Base-by-base conservation (phyloP, 495 filamentous ascomycete species). In the Talaromyces wortmannii region DNA sequence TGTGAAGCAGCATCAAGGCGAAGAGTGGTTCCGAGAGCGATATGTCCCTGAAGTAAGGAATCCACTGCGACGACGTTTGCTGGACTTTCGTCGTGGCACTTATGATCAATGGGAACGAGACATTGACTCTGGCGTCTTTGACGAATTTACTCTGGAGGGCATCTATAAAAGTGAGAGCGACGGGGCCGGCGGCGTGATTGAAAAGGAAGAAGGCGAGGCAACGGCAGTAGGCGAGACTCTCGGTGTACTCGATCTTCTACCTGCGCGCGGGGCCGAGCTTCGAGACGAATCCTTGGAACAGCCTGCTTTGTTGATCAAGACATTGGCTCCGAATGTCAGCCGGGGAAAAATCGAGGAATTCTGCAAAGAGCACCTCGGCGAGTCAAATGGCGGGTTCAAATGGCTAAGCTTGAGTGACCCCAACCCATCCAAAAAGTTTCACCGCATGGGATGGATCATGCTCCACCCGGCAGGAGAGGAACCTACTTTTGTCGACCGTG, bases 361-460 rank as follows among this genome's bases (percentile, higher is more conserved):
- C 57, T 95, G 90, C 72, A 91, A 89, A 62, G 91, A 95, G 68
- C 89, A 96, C 68, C 79, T 95, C 0, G 88, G 91, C 23, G 89
- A 95, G 59, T 81, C 81, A 18, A 84, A 91, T 57, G 90, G 92
- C 53, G 91, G 92, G 0, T 92, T 88, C 74, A 92, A 89, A 64
- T 95, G 88, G 85, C 77, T 95, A 7, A 96, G 91, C 53, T 78
- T 97, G 44, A 96, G 91, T 64, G 94, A 99, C 65, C 94, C 94
- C 0, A 99, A 97, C 63, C 92, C 95, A 0, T 84, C 87, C 56
- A 99, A 99, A 73, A 88, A 95, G 58, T 99, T 88, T 61, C 94
- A 99, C 64, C 86, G 94, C 2, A 99, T 99, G 75, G 94, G 95
- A 17, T 99, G 92, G 92, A 91, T 99, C 55, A 95, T 97, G 80